Evolutionary conservation across 441 rosid genomes (phyloP).

Genomic region (Croton setiger): DNA sequence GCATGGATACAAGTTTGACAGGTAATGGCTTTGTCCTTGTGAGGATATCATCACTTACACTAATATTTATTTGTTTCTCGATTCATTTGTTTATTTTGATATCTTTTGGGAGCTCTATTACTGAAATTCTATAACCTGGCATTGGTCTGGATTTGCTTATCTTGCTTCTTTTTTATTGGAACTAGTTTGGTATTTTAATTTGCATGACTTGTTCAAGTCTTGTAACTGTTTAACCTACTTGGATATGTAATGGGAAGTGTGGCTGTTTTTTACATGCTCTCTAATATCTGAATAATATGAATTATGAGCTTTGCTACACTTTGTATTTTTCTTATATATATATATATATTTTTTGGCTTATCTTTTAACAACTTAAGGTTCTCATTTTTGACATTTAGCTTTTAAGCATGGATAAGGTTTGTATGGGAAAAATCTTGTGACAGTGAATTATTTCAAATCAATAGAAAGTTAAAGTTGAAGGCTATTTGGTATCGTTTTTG

Average conservation of each 20-base stretch:
- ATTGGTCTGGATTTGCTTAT: not conserved
- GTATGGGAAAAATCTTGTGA: no score
- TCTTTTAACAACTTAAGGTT: not conserved
- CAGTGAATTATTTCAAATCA: no score
- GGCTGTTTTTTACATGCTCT: no score
- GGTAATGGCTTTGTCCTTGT: constrained; percentile 39
- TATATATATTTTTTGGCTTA: not conserved
- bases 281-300: not conserved
- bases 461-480: not conserved
- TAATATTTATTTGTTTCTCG: not conserved
- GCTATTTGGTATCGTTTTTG: no score
- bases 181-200: no score
- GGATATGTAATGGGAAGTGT: not conserved
- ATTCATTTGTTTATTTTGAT: not conserved
- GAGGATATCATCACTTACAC: constrained; percentile 2
- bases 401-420: not conserved
- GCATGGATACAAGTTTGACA: constrained; percentile 98
- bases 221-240: not conserved
- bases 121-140: not conserved
- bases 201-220: not conserved
- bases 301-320: not conserved
- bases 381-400: not conserved
- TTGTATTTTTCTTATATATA: not conserved
- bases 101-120: not conserved
- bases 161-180: no score